A percentile compares a stretch with the other conserved stretches of the same genome.
These are phyloP conservation scores for Nakazawaea wickerhamii DNA, from an alignment of 805 yeast genomes.

Conservation along the genomic window DNA sequence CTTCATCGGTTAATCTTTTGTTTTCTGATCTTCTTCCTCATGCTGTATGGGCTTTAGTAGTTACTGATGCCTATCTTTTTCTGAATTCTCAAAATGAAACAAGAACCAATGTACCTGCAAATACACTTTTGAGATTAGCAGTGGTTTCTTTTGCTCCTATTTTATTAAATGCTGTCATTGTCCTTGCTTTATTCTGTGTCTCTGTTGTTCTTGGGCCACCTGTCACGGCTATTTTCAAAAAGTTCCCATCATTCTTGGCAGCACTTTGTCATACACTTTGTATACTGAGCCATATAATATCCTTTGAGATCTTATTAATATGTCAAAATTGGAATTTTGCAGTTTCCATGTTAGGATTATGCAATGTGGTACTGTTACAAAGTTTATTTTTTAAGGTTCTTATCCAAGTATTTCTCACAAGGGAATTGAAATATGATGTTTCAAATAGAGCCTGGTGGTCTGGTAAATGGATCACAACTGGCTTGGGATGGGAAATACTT, in stretches of 20 bases:
- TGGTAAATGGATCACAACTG: slow-evolving; percentile 62
- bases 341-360: slow-evolving; percentile 55
- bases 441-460: slow-evolving; percentile 77
- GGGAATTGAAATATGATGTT: slow-evolving; percentile 56
- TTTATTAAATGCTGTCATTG: slow-evolving; percentile 32
- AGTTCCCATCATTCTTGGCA: slow-evolving; percentile 51
- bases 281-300: slow-evolving; percentile 44
- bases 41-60: slow-evolving; percentile 26
- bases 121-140: slow-evolving; percentile 37
- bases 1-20: slow-evolving; percentile 40
- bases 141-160: slow-evolving; percentile 46
- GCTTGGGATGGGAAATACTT: slow-evolving; percentile 54
- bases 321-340: slow-evolving; percentile 64
- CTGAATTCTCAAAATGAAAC: slow-evolving; percentile 48
- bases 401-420: slow-evolving; percentile 46
- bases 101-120: slow-evolving; percentile 26
- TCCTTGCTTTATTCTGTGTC: slow-evolving; percentile 35
- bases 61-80: slow-evolving; percentile 45
- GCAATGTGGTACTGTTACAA: slow-evolving; percentile 51
- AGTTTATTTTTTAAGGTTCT: slow-evolving; percentile 47
- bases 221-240: slow-evolving; percentile 34
- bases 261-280: slow-evolving; percentile 48
- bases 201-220: slow-evolving; percentile 49
- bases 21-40: slow-evolving; percentile 37
- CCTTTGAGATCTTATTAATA: slow-evolving; percentile 61